Conservation (phyloP, 768 basidiomycete genomes). For the Chalciporus pseudorubinellus region DNA sequence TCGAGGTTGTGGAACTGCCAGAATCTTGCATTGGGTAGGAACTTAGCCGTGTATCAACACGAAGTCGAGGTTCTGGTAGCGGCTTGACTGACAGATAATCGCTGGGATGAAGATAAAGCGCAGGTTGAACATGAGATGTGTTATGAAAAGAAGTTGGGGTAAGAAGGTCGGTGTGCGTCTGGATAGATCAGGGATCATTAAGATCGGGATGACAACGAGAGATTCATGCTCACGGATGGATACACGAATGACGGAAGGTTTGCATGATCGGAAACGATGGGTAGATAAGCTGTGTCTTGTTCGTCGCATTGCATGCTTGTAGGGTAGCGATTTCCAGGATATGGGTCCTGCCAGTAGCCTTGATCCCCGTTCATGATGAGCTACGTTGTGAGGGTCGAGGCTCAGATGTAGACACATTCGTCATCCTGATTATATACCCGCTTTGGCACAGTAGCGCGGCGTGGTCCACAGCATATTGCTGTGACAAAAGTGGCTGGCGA, state of each 20-base stretch:
- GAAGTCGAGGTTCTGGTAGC: constrained; percentile 12
- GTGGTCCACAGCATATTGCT: constrained; percentile 26
- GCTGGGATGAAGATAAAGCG: neutral
- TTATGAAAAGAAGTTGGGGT: neutral
- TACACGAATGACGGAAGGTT: neutral
- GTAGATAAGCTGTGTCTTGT: neutral
- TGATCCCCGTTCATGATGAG: constrained; percentile 15
- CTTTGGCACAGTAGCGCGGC: neutral
- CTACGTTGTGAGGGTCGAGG: neutral
- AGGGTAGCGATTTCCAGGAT: neutral
- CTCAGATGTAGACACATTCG: neutral
- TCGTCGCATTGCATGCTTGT: neutral
- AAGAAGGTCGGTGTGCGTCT: constrained; percentile 5
- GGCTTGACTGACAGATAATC: neutral
- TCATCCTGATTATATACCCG: constrained; percentile 13
- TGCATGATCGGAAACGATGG: neutral
- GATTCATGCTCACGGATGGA: constrained; percentile 12
- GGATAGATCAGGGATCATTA: constrained; percentile 1
- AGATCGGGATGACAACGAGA: neutral
- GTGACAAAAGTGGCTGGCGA: constrained; percentile 6
- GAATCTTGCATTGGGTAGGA: constrained; percentile 5
- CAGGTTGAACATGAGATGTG: neutral
- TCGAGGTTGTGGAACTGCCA: constrained; percentile 18
- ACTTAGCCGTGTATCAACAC: constrained; percentile 19
- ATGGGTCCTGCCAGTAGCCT: constrained; percentile 6